Base-by-base conservation (phyloP, 352 stramenopile genomes). In the Thalassiosira mediterranea region DNA sequence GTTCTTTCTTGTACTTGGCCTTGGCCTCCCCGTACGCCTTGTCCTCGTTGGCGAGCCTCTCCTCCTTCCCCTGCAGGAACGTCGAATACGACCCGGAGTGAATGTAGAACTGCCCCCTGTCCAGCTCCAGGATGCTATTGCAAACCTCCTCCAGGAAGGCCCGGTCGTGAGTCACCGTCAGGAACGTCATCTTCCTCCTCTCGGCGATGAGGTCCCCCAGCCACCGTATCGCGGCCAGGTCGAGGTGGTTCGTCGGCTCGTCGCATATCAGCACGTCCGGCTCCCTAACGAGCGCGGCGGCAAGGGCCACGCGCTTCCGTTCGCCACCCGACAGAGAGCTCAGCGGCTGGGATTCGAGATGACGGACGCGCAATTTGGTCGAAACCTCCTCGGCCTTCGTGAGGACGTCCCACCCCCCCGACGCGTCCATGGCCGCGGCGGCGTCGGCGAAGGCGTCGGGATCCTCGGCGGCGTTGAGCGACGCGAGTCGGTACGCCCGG, bases 161-260 rank as follows among this genome's bases (percentile, higher is more conserved):
- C 17, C 88, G 64, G 58, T 93, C 88, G 56, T 93, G 88, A 28
- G 88, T 92, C 11, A 93, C 86, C 25, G 84, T 87, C 4, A 93
- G 40, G 25, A 92, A 56, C 3, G 88, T 91, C 58, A 92, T 76
- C 47, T 90, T 88, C 8, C 34, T 72, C 17, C 67, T 60, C 26
- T 83, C 71, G 19, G 67, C 65, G 13, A 93, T 72, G 13, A 90
- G 70, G 57, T 91, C 86, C 2, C 64, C 73, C 8, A 94, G 49
- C 82, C 85, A 91, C 53, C 79, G 77, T 13, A 94, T 90, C 1
- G 83, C 86, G 19, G 79, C 68, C 5, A 93, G 58, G 58, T 83
- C 78, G 8, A 91, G 58, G 59, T 90, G 88, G 60, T 91, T 91
- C 0, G 84, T 90, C 21, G 84, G 87, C 72, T 91, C 83, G 65